Evolutionary conservation across 2,329 filamentous ascomycete species (phyloP).

Genomic region (Arthrocladium fulminans): DNA sequence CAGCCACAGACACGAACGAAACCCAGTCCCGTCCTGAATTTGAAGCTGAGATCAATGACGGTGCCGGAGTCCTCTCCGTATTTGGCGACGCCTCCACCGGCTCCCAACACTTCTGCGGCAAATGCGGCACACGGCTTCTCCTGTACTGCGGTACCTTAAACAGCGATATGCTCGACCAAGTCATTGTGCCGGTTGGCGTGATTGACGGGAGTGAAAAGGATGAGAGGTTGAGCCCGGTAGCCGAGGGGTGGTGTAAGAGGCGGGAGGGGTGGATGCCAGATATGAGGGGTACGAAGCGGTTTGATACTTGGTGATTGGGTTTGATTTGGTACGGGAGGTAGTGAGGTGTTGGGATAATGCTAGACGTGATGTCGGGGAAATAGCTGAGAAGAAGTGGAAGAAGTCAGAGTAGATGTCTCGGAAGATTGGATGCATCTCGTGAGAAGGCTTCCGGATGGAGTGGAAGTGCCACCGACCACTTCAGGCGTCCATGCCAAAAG

Average conservation of each 20-base stretch:
- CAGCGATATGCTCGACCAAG: not conserved
- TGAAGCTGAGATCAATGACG: not conserved
- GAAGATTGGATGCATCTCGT: no score
- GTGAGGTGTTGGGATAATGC: no score
- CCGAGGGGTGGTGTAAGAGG: not conserved
- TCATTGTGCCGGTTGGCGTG: slow-evolving; percentile 1
- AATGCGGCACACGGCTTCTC: not conserved
- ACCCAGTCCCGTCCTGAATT: not conserved
- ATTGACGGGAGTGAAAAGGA: slow-evolving; percentile 2
- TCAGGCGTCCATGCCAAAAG: no score
- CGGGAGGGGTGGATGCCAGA: slow-evolving; percentile 1
- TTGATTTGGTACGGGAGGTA: no score
- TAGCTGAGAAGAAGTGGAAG: no score
- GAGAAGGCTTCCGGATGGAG: no score
- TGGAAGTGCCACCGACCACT: no score
- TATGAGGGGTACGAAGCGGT: not conserved
- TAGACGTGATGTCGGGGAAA: no score
- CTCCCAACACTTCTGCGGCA: not conserved
- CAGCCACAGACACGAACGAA: not conserved
- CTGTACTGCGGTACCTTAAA: not conserved
- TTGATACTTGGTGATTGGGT: no score
- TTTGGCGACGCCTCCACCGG: not conserved
- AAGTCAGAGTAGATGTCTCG: no score
- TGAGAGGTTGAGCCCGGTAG: not conserved
- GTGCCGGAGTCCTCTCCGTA: not conserved